Conservation (phyloP, 768 basidiomycete genomes). For the Butyriboletus loyo region DNA sequence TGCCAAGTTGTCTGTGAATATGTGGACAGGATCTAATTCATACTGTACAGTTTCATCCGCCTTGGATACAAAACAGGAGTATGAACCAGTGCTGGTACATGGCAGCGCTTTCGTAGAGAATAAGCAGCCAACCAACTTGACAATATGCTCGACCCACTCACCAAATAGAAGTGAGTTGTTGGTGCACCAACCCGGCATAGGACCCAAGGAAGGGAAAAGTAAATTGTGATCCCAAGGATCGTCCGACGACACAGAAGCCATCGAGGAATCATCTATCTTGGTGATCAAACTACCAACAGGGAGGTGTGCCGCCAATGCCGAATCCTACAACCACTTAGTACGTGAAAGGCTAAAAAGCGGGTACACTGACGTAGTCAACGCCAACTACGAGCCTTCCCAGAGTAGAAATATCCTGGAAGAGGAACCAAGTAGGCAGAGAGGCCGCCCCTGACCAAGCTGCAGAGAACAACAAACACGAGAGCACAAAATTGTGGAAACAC, state of each 20-base stretch:
- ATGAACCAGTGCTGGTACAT: conserved; percentile 5
- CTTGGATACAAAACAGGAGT: conserved; percentile 46
- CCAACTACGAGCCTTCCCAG: conserved; percentile 54
- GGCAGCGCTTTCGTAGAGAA: background rate
- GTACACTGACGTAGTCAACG: conserved; percentile 50
- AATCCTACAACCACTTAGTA: conserved; percentile 42
- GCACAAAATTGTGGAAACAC: conserved; percentile 72
- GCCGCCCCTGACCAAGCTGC: conserved; percentile 34
- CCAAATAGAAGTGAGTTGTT: conserved; percentile 32
- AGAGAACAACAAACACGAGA: conserved; percentile 47
- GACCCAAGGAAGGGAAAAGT: conserved; percentile 10
- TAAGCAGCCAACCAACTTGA: background rate
- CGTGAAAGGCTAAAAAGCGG: background rate
- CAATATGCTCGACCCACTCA: conserved; percentile 2
- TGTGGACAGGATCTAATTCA: conserved; percentile 55
- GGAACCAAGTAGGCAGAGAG: conserved; percentile 25
- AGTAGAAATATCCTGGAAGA: conserved; percentile 52
- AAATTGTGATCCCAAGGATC: conserved; percentile 52
- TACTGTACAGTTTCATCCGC: conserved; percentile 33
- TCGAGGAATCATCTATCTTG: conserved; percentile 57
- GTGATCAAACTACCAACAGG: conserved; percentile 58
- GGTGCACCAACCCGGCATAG: conserved; percentile 62
- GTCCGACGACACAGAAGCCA: conserved; percentile 31
- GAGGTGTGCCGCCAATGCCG: conserved; percentile 58
- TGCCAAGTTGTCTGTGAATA: conserved; percentile 36